Base-by-base conservation (phyloP, 2,329 filamentous ascomycete species). In the Pestalotiopsis sp. region DNA sequence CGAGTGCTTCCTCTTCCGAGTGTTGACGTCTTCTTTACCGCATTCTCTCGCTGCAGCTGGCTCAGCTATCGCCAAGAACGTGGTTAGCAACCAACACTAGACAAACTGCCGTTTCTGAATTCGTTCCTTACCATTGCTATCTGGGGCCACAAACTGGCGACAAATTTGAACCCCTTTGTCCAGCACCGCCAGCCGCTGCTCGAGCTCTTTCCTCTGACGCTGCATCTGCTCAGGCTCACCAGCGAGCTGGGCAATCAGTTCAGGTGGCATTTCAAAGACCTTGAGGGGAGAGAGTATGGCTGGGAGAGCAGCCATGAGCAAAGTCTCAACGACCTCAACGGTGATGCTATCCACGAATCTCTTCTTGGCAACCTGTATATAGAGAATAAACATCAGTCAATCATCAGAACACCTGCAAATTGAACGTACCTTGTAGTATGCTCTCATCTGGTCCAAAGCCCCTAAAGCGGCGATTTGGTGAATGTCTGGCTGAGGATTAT, bases 281-380 rank as follows among this genome's bases (percentile, higher is more conserved):
- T 74, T 73, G 1, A 80, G 67, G 0, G 83, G 82, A 0, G 81
- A 80, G 11, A 85, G 74, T 17, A 85, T 82, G 20, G 76, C 72
- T 4, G 72, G 39, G 1, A 85, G 75, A 3, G 69, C 73, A 1
- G 73, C 71, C 23, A 85, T 68, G 7, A 85, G 76, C 56, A 80
- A 79, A 3, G 70, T 70, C 71, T 86, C 83, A 14, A 86, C 77
- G 1, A 82, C 79, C 69, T 84, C 75, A 23, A 82, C 76, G 9
- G 82, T 77, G 4, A 85, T 71, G 45, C 83, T 79, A 27, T 85
- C 83, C 27, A 83, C 70, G 69, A 86, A 82, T 1, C 79, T 78
- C 70, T 83, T 81, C 64, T 84, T 57, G 0, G 83, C 82, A 60
- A 85, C 80, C 83, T 85, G 66, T 2, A 38, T 7, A 1, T 0